phyloP scores from a whole-genome alignment of 768 basidiomycete species.

The Galerina marginata region DNA sequence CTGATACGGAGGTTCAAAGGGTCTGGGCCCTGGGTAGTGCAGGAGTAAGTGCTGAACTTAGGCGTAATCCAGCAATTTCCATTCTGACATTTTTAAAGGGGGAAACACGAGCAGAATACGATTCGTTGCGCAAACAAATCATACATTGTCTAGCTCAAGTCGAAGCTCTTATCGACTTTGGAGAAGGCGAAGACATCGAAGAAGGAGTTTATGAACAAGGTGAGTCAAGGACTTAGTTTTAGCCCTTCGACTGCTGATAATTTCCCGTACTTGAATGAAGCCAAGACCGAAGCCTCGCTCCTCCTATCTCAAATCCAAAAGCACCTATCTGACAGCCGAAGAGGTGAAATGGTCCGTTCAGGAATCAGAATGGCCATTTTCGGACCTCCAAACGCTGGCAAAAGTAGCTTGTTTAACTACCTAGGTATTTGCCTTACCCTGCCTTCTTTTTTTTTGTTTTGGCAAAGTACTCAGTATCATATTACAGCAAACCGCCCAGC shows the following conservation, averaged over 20 bases:
- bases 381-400: conserved; percentile 94
- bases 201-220: conserved; percentile 80
- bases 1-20: conserved; percentile 85
- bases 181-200: conserved; percentile 90
- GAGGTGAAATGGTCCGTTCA: conserved; percentile 83
- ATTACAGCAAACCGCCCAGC: conserved; percentile 79
- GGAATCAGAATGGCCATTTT: conserved; percentile 88
- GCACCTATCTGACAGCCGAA: conserved; percentile 71
- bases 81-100: conserved; percentile 54
- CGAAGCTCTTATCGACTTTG: conserved; percentile 93
- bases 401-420: conserved; percentile 87
- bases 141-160: conserved; percentile 77
- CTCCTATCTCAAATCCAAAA: conserved; percentile 57
- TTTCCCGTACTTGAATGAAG: conserved; percentile 27
- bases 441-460: not conserved
- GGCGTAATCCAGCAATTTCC: conserved; percentile 5
- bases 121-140: conserved; percentile 66
- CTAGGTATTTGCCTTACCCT: conserved; percentile 55
- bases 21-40: conserved; percentile 72
- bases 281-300: conserved; percentile 51
- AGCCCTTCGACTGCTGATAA: conserved; percentile 3
- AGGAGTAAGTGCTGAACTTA: conserved; percentile 52
- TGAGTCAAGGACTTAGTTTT: conserved; percentile 28
- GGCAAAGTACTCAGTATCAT: not conserved
- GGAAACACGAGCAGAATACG: conserved; percentile 59